A percentile compares a stretch with the other conserved stretches of the same genome.
Evolutionary conservation across 148 eudicot genomes (phyloP).

Genomic region (Rhododendron griersonianum): DNA sequence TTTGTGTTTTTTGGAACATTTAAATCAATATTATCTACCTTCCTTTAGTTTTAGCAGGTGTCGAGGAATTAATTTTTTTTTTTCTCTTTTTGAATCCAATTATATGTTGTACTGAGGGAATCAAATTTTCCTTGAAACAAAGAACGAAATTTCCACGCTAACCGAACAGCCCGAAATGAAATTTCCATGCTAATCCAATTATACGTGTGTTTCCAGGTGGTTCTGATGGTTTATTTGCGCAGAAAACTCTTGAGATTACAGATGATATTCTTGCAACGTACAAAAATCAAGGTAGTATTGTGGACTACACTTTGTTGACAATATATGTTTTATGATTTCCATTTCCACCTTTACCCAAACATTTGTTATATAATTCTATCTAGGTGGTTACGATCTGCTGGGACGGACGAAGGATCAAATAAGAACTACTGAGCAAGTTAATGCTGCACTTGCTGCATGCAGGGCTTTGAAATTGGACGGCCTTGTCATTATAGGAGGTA

Average conservation of each 20-base stretch:
- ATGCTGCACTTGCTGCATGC: conserved; percentile 85
- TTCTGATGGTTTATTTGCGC: conserved; percentile 93
- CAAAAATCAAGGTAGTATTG: conserved; percentile 77
- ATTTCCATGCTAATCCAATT: too few species aligned
- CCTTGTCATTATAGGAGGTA: conserved; percentile 95
- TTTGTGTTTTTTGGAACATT: not conserved
- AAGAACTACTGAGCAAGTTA: conserved; percentile 89
- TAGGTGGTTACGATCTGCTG: conserved; percentile 88
- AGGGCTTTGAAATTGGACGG: conserved; percentile 76
- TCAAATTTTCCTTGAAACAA: not conserved
- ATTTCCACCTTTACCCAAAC: not conserved
- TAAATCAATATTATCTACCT: not conserved
- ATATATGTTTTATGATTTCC: not conserved
- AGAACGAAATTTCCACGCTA: not conserved
- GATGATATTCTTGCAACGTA: conserved; percentile 81
- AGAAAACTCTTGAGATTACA: conserved; percentile 76
- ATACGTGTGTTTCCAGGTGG: conserved; percentile 57
- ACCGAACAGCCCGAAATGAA: not conserved
- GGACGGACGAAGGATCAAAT: conserved; percentile 97
- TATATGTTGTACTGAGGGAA: not conserved
- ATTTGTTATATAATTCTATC: not conserved
- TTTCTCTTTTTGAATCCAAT: not conserved
- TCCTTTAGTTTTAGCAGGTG: not conserved
- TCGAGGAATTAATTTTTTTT: not conserved
- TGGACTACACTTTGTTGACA: not conserved